Conservation (phyloP, 1,139 yeast species). For the Sugiyamaella sp. region DNA sequence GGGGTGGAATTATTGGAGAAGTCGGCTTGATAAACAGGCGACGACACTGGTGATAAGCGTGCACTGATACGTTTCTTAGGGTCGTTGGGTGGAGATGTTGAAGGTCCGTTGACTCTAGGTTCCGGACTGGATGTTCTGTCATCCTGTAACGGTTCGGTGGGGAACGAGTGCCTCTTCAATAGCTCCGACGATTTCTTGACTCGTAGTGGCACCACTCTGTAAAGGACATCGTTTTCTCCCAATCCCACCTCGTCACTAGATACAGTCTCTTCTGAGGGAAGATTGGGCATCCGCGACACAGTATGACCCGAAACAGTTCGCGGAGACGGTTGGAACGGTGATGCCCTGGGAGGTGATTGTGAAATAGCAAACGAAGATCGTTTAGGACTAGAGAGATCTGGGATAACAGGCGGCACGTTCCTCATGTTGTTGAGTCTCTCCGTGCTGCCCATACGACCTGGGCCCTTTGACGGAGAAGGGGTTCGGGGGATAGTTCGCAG, state of each 20-base stretch:
- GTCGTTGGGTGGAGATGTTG: constrained; percentile 1
- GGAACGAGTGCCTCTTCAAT: constrained; percentile 17
- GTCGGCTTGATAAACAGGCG: constrained; percentile 6
- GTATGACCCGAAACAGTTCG: constrained; percentile 17
- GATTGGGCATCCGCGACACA: constrained; percentile 9
- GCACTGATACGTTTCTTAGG: constrained; percentile 6
- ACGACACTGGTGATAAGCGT: constrained; percentile 5
- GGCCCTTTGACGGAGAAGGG: constrained; percentile 13
- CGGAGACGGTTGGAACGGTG: constrained; percentile 1
- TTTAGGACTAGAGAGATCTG: not conserved
- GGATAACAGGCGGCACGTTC: not conserved
- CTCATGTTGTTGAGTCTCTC: not conserved
- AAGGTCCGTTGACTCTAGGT: not conserved
- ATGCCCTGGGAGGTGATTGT: not conserved
- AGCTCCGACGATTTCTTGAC: constrained; percentile 19
- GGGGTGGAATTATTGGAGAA: constrained; percentile 4
- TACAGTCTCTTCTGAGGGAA: not conserved
- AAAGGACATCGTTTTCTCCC: constrained; percentile 10
- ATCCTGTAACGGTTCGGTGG: constrained; percentile 2
- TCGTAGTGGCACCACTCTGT: constrained; percentile 15
- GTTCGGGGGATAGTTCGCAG: constrained; percentile 2
- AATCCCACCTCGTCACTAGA: not conserved
- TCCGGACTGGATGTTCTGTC: constrained; percentile 10
- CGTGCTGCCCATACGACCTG: not conserved
- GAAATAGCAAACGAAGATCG: not conserved